Evolutionary conservation across 768 basidiomycete genomes (phyloP), one percentile per base, ranked within the genome.

Genomic region (Lactifluus subvellereus): DNA sequence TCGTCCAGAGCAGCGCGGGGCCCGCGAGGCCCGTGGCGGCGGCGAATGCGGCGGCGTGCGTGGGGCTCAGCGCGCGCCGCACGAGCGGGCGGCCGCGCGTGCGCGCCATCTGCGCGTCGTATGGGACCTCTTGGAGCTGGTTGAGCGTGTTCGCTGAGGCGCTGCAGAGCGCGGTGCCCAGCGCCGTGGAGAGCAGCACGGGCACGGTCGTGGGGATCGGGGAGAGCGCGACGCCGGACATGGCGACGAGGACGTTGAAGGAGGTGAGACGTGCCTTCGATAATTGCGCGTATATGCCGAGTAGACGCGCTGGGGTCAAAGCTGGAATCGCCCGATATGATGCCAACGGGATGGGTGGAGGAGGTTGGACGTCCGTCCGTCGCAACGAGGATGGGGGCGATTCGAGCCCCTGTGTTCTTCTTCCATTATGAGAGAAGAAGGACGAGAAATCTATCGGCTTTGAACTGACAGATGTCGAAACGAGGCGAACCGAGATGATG

Each of bases 71-170:
- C n/a, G 87, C 86, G 37, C 88, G 79, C 18, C 91, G 84, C 1
- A 94, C 93, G 30, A 99, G 83, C 0, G 96, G 94, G 18, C 97
- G 79, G 59, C 80, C 86, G 35, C 95, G 84, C 0, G 97, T 98
- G 51, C 97, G 84, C 0, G 86, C 81, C 88, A 98, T 98, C 72
- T 99, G 97, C 0, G 97, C 95, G 70, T 99, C 97, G 67, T 94
- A 91, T 0, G 97, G 97, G 7, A 91, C 80, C 75, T 99, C 97
- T 70, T 94, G 88, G 3, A 98, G 77, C 73, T 99, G 94, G 75
- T 99, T 99, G 69, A 97, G 79, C 2, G 96, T 82, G 72, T 98
- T 98, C 33, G 97, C 97, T 0, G 94, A 91, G 3, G 94, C 92
- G 6, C 89, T 88, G 72, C 94, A 97, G 48, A 99, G 80, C 0